phyloP scores from a whole-genome alignment of 768 basidiomycete genomes.

The Boletus sensibilis region DNA sequence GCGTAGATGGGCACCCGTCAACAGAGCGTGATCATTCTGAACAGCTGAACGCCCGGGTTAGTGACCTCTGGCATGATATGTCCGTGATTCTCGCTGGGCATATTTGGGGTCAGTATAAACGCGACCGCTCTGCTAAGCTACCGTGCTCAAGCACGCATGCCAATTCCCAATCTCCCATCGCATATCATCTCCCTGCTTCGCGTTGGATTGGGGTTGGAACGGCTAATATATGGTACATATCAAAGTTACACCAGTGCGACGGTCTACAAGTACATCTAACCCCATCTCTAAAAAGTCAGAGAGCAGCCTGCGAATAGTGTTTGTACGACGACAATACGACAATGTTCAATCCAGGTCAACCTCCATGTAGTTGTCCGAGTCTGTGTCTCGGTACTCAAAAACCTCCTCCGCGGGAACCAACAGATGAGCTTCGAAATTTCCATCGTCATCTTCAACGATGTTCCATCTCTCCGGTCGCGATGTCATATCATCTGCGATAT shows the following conservation, averaged over 20 bases:
- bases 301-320: neutral
- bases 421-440: conserved; percentile 42
- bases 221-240: neutral
- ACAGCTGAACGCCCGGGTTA: too few species aligned
- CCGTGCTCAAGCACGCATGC: too few species aligned
- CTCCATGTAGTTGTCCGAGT: conserved; percentile 42
- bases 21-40: too few species aligned
- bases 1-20: too few species aligned
- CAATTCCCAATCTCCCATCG: too few species aligned
- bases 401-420: conserved; percentile 38
- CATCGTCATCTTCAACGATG: conserved; percentile 36
- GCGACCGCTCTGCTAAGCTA: too few species aligned
- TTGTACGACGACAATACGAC: neutral
- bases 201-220: too few species aligned
- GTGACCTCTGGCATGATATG: too few species aligned
- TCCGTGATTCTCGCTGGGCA: too few species aligned
- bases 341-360: conserved; percentile 14
- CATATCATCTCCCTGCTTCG: too few species aligned
- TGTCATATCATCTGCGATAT: conserved; percentile 40
- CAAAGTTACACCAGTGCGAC: neutral
- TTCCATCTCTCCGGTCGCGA: conserved; percentile 47
- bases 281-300: neutral
- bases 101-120: too few species aligned
- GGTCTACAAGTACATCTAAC: conserved; percentile 10
- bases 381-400: conserved; percentile 35